A percentile compares a stretch with the other conserved stretches of the same genome.
Evolutionary conservation across 2,329 filamentous ascomycete species (phyloP).

Genomic region (Pseudogymnoascus pannorum): DNA sequence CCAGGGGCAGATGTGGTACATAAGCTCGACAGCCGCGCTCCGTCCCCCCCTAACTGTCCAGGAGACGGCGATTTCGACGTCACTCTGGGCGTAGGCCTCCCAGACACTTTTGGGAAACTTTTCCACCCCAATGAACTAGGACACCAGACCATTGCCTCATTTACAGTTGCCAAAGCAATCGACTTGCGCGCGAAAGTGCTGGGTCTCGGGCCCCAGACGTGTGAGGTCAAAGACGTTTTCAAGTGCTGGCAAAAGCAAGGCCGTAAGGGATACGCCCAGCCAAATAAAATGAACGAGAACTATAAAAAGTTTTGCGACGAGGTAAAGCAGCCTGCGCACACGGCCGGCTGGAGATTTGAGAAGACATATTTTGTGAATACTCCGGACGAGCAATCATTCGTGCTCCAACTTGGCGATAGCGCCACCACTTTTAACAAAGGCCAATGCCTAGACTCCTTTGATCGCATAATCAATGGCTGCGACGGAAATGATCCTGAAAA

Average conservation of each 20-base stretch:
- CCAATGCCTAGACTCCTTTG: constrained; percentile 13
- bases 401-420: too few relatives aligned
- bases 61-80: too few relatives aligned
- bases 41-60: background rate
- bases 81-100: too few relatives aligned
- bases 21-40: background rate
- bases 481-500: constrained; percentile 22
- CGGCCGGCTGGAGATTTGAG: too few relatives aligned
- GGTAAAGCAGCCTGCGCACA: too few relatives aligned
- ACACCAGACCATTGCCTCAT: constrained; percentile 26
- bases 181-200: background rate
- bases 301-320: constrained; percentile 27
- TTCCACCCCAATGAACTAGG: constrained; percentile 31
- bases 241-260: constrained; percentile 11
- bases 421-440: constrained; percentile 11
- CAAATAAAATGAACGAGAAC: constrained; percentile 21
- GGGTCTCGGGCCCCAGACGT: background rate
- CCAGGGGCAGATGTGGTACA: background rate
- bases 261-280: constrained; percentile 18
- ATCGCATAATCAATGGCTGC: constrained; percentile 24
- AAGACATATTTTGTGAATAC: constrained; percentile 23
- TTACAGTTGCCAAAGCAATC: constrained; percentile 16
- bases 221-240: background rate
- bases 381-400: too few relatives aligned
- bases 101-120: constrained; percentile 25